Conservation (phyloP, 2,329 filamentous ascomycete genomes). For the Malbranchea zuffiana region DNA sequence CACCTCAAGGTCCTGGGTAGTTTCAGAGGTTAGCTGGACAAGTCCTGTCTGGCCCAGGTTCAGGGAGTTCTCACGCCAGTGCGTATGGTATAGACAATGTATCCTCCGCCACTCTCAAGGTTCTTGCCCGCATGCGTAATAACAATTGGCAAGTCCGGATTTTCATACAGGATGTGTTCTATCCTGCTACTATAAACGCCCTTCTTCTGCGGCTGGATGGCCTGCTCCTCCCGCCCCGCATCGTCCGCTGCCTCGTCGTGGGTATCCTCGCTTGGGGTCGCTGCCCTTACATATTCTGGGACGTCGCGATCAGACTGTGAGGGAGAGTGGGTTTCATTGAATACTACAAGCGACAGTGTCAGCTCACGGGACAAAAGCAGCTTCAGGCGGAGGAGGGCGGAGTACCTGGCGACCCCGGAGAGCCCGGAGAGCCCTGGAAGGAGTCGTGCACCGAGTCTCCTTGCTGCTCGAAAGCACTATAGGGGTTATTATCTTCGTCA, state of each 20-base stretch:
- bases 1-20: slow-evolving; percentile 75
- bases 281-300: slow-evolving; percentile 44
- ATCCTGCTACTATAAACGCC: slow-evolving; percentile 90
- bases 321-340: slow-evolving; percentile 55
- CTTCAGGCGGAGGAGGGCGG: not conserved
- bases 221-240: slow-evolving; percentile 40
- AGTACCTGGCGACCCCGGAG: slow-evolving; percentile 38
- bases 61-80: slow-evolving; percentile 57
- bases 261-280: slow-evolving; percentile 40
- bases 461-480: slow-evolving; percentile 83
- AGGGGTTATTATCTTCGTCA: slow-evolving; percentile 97
- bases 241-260: slow-evolving; percentile 23
- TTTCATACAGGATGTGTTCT: slow-evolving; percentile 94
- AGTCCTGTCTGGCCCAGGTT: not conserved
- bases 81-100: slow-evolving; percentile 93
- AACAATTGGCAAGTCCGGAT: slow-evolving; percentile 76
- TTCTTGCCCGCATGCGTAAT: slow-evolving; percentile 97
- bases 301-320: slow-evolving; percentile 56
- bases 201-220: slow-evolving; percentile 51
- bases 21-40: slow-evolving; percentile 6
- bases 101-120: slow-evolving; percentile 77
- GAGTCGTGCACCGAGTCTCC: slow-evolving; percentile 65
- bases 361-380: not conserved
- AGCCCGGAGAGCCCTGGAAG: slow-evolving; percentile 45
- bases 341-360: slow-evolving; percentile 24